Evolutionary conservation across 169 alveolate genomes (phyloP), one percentile per base, ranked within the genome.

Genomic region (Eimeria necatrix): DNA sequence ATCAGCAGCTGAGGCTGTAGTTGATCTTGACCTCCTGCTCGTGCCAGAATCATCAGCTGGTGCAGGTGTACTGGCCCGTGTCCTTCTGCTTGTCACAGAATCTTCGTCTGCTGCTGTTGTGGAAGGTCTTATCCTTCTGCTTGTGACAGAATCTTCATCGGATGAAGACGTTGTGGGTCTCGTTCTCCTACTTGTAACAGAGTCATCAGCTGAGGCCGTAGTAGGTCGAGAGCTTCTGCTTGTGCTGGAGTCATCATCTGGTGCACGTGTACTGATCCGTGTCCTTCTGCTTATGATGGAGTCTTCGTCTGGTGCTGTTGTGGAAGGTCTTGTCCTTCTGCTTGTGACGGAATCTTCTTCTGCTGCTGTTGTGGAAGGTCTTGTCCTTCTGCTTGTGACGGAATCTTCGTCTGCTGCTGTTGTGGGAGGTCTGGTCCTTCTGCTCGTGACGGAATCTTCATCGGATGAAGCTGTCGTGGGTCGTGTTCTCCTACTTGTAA

Each of bases 81-180:
- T 73, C 56, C 84, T 73, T 73, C 84, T 73, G 84, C 84, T 73
- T 2, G 14, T 14, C 0, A 18, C 32, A 59, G 84, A 24, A 2
- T 24, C 49, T 32, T 24, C 56, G 22, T 5, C 22, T 14, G 32
- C 51, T 73, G 56, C 10, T 12, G 84, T 12, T 12, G 56, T 41
- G 22, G 84, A 8, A 73, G 56, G 10, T n/a, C 84, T 16, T 41
- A 59, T 73, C n/a, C 84, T 73, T 73, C 84, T 73, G 84, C 84
- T 73, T 32, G 56, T 73, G 4, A 16, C 51, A 9, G 84, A 73
- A 4, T 32, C 26, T 7, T 73, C 84, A 4, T 6, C 84, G 8
- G 78, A 2, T 20, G 51, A 14, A 32, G 84, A 4, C 2, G 84
- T 73, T 0, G 84, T 26, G 18, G 59, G 8, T 32, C 59, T 16